phyloP scores from a whole-genome alignment of 1,139 yeast genomes.

The Groenewaldozyma auringiensis region DNA sequence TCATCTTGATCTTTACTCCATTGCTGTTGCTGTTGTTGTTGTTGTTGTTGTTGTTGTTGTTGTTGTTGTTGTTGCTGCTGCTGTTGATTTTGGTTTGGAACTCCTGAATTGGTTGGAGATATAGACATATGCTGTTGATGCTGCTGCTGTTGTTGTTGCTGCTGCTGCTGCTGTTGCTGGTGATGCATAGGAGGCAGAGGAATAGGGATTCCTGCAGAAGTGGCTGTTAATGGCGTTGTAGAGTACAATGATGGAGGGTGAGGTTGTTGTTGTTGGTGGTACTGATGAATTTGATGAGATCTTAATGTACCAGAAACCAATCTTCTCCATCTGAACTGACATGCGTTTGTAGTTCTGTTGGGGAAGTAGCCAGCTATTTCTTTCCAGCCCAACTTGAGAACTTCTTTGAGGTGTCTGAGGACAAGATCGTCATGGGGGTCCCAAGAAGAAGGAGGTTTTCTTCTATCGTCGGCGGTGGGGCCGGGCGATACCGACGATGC shows the following conservation, averaged over 20 bases:
- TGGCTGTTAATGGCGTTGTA: constrained; percentile 4
- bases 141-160: constrained; percentile 8
- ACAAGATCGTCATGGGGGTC: constrained; percentile 66
- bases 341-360: constrained; percentile 72
- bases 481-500: too few species aligned
- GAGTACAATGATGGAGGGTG: constrained; percentile 8
- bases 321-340: constrained; percentile 78
- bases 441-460: constrained; percentile 63
- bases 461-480: constrained; percentile 12
- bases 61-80: constrained; percentile 8
- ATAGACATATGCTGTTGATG: constrained; percentile 2
- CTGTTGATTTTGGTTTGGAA: constrained; percentile 2
- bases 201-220: constrained; percentile 6
- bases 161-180: constrained; percentile 7
- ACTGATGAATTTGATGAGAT: constrained; percentile 10
- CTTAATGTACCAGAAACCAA: constrained; percentile 42
- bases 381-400: constrained; percentile 71
- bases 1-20: constrained; percentile 67
- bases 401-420: constrained; percentile 62
- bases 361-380: constrained; percentile 65
- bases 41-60: constrained; percentile 3
- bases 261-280: constrained; percentile 8
- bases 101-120: neutral
- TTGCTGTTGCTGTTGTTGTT: constrained; percentile 6
- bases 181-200: constrained; percentile 3